These are phyloP conservation scores for Solanum raphanifolium DNA, from an alignment of 257 asterid species.

Conservation along the genomic window DNA sequence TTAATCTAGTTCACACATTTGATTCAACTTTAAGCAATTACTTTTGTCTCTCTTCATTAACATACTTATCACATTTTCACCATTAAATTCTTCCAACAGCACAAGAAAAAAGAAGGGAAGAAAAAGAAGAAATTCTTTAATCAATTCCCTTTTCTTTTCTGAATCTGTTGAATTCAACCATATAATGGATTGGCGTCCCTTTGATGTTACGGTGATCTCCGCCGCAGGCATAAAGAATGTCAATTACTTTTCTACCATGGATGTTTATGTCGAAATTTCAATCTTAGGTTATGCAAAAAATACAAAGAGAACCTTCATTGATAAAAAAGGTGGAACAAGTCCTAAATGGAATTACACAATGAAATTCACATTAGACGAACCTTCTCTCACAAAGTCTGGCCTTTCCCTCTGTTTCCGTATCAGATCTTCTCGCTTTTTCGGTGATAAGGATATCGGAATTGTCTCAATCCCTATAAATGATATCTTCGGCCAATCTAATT, in stretches of 20 bases:
- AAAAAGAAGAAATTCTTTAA: background rate
- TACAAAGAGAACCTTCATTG: conserved; percentile 23
- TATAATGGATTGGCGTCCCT: conserved; percentile 44
- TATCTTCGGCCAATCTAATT: background rate
- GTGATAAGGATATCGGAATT: background rate
- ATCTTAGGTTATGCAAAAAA: conserved; percentile 41
- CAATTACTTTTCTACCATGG: conserved; percentile 36
- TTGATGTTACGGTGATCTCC: conserved; percentile 32
- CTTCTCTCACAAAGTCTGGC: background rate
- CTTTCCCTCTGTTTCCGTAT: background rate
- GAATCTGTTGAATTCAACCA: background rate
- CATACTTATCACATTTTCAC: background rate
- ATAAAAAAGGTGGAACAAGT: conserved; percentile 33
- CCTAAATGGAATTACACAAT: conserved; percentile 50
- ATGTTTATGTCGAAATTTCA: conserved; percentile 37
- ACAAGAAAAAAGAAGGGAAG: background rate
- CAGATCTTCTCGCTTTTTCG: background rate
- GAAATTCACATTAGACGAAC: conserved; percentile 23
- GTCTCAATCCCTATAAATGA: conserved; percentile 1
- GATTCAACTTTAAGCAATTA: background rate
- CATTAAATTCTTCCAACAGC: background rate
- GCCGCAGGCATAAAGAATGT: conserved; percentile 44
- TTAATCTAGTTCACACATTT: background rate
- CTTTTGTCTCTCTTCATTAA: background rate
- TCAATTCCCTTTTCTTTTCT: background rate